A percentile compares a stretch with the other conserved stretches of the same genome.
These are phyloP conservation scores for Porogramme epimiltina DNA, from an alignment of 1,284 basidiomycete genomes.

Conservation along the genomic window DNA sequence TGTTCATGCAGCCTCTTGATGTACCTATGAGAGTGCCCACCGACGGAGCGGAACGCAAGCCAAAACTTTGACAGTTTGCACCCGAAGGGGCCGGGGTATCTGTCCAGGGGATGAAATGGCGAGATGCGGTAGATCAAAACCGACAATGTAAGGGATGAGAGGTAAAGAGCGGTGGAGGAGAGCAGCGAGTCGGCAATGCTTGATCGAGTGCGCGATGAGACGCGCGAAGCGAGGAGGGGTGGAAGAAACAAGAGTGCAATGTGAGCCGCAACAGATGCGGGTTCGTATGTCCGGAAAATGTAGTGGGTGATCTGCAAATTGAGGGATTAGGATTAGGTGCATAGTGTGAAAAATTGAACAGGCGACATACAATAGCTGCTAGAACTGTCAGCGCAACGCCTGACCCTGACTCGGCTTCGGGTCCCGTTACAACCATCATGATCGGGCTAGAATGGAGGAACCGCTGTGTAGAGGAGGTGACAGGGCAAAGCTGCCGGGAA, in stretches of 20 bases:
- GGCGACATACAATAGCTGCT: not conserved
- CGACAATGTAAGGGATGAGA: not conserved
- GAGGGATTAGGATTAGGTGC: no score
- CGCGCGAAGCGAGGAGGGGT: not conserved
- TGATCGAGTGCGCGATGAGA: not conserved
- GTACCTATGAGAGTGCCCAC: constrained; percentile 23
- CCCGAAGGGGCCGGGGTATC: constrained; percentile 23
- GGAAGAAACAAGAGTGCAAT: not conserved
- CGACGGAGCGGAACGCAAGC: constrained; percentile 5
- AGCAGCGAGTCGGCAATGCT: not conserved
- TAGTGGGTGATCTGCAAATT: not conserved
- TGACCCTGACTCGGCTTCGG: no score
- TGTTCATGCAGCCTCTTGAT: constrained; percentile 21
- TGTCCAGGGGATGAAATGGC: constrained; percentile 1
- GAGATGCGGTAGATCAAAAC: not conserved
- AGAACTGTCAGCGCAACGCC: no score
- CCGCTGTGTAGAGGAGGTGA: no score
- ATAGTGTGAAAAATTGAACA: no score
- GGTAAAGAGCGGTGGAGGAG: not conserved
- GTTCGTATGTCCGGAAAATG: not conserved
- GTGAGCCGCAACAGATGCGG: not conserved
- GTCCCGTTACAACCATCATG: no score
- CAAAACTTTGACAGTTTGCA: constrained; percentile 22
- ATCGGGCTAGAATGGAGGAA: no score
- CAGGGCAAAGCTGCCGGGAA: no score